Base-by-base conservation (phyloP, 2,329 filamentous ascomycete species). In the Colletotrichum sojae region DNA sequence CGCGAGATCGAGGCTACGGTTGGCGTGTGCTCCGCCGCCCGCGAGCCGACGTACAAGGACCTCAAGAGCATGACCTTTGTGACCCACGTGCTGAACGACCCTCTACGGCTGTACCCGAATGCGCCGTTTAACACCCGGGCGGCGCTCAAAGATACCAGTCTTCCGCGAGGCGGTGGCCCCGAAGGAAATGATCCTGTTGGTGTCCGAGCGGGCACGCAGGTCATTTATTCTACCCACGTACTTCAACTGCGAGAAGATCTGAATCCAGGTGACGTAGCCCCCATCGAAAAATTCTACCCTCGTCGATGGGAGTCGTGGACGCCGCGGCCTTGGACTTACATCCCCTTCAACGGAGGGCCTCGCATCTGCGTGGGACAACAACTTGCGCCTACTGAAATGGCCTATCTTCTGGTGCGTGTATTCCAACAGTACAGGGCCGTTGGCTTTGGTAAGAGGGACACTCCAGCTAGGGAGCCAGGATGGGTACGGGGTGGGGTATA, bases 41-140 rank as follows among this genome's bases (percentile, higher is more conserved):
- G 55, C 3, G 13, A 40, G 18, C 67, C 67, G 16, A 77, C 78
- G 0, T 79, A 78, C 58, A 25, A 63, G 2, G 46, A 73, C 8
- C 75, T 76, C 6, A 73, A 97, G 22, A 25, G 22, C 22, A 25
- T 97, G 94, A 91, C 92, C 73, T 97, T 95, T 78, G 86, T 96
- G 63, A 83, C 89, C 77, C 84, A 91, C 73, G 81, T 92, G 49
- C 85, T 96, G 73, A 92, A 93, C 80, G 94, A 97, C 80, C 92
- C 89, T 0, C 86, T 95, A 69, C 90, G 93, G 9, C 80, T 95
- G 8, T 94, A 95, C 78, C 93, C 93, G 0, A 86, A 89, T 16
- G 91, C 95, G 1, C 93, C 94, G 1, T 92, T 92, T 83, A 96
- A 95, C 80, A 86, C 94, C 60, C 90, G 94, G 70, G 83, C 90